phyloP scores from a whole-genome alignment of 345 rosid species.

The Salix exigua region DNA sequence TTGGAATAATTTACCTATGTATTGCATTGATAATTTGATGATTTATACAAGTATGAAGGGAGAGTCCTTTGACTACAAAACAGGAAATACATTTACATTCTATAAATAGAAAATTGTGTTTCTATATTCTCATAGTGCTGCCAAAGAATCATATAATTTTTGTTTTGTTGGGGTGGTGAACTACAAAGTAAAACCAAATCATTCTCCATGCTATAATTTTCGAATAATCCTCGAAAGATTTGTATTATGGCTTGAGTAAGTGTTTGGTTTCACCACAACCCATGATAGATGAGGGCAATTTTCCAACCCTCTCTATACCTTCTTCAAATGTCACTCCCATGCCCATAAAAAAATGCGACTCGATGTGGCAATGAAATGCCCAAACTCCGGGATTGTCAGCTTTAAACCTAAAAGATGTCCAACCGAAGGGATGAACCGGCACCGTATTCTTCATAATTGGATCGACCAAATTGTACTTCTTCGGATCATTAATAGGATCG shows the following conservation, averaged over 20 bases:
- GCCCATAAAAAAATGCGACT: constrained; percentile 67
- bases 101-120: too few relatives aligned
- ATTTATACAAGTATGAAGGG: too few relatives aligned
- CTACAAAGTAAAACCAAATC: not conserved
- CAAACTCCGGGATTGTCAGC: constrained; percentile 71
- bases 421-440: constrained; percentile 60
- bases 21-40: too few relatives aligned
- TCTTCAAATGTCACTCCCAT: constrained; percentile 63
- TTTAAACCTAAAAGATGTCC: constrained; percentile 66
- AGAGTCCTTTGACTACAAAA: too few relatives aligned
- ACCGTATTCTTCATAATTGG: constrained; percentile 84
- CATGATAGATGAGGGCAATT: constrained; percentile 55
- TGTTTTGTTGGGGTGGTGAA: not conserved
- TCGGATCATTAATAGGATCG: constrained; percentile 37
- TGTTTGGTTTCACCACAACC: constrained; percentile 46
- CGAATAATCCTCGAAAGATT: too few relatives aligned
- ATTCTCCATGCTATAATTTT: not conserved
- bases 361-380: constrained; percentile 75
- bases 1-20: too few relatives aligned
- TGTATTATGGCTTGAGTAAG: constrained; percentile 8
- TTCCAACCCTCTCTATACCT: constrained; percentile 45
- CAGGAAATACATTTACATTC: too few relatives aligned
- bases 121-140: not conserved
- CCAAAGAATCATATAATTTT: too few relatives aligned
- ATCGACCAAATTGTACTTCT: constrained; percentile 47